Evolutionary conservation across 306 rosid genomes (phyloP), one percentile per base, ranked within the genome.

Genomic region (Quillaja saponaria): DNA sequence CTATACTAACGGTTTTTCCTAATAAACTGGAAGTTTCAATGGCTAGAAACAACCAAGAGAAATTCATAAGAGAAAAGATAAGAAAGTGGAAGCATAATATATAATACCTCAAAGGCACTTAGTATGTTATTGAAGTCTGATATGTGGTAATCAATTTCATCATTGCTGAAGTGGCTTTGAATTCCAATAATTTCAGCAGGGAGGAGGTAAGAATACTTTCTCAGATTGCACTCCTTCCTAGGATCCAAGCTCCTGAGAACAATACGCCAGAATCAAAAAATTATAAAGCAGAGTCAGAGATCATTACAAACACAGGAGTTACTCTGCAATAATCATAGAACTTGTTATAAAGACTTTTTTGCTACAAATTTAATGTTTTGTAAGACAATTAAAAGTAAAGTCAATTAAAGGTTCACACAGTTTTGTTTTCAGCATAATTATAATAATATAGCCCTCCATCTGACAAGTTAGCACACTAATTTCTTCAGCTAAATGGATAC

Each of bases 151-250:
- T 69, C 85, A 71, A 81, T 68, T 76, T 88, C 95, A 64, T 72
- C 72, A 17, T 67, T 19, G 44, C 77, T 76, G 38, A 76, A 76
- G 63, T 79, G 66, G 68, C 80, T 76, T 58, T 72, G 75, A 69
- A 92, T 84, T 55, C 96, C 98, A 68, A 92, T 80, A 73, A 80
- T 71, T 61, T 88, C 84, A 37, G 96, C 88, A 55, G 95, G 98
- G 40, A 86, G 87, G 33, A 88, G 78, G 76, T 86, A 88, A 49
- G 90, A 86, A 61, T 92, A 92, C 84, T 75, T 81, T 53, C 95
- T 78, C 57, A 88, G 75, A 74, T 55, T 64, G 72, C 96, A 92
- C 78, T 92, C 96, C 74, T 62, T 81, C 76, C 98, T 79, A 5
- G 96, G 90, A 79, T 86, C 92, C 82, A 92, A 86, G 71, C 90